Conservation (phyloP, 2,329 filamentous ascomycete genomes). For the Daldinia eschscholtzii region DNA sequence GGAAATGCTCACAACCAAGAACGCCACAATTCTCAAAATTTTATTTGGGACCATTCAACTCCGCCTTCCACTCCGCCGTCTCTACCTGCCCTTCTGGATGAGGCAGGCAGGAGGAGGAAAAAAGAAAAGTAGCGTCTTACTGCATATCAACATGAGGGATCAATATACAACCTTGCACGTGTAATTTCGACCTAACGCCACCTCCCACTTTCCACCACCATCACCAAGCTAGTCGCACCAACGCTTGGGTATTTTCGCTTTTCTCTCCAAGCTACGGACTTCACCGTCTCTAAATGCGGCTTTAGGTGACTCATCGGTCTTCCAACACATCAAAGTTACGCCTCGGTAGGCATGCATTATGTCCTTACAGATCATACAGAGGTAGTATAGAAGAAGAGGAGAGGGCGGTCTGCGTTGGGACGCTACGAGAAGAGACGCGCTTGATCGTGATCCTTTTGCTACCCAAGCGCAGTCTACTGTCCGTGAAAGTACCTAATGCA, state of each 20-base stretch:
- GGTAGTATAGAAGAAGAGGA: neutral
- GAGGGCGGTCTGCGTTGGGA: neutral
- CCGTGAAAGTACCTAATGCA: neutral
- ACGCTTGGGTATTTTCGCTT: neutral
- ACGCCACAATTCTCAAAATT: no score
- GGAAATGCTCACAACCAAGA: neutral
- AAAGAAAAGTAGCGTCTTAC: neutral
- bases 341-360: neutral
- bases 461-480: neutral
- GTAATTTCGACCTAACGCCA: neutral
- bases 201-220: neutral
- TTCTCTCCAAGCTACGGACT: neutral
- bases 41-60: no score
- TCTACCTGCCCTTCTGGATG: neutral
- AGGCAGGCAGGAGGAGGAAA: neutral
- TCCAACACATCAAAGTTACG: neutral
- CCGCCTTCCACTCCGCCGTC: no score
- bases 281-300: slow-evolving; percentile 2
- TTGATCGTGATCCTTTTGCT: neutral
- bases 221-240: neutral
- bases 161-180: neutral
- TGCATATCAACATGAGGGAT: neutral
- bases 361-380: neutral
- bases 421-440: neutral
- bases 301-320: neutral